Percentiles rank a stretch among this genome's conserved stretches.
phyloP scores from a whole-genome alignment of 2,329 filamentous ascomycete genomes.

The Talaromyces sp. region DNA sequence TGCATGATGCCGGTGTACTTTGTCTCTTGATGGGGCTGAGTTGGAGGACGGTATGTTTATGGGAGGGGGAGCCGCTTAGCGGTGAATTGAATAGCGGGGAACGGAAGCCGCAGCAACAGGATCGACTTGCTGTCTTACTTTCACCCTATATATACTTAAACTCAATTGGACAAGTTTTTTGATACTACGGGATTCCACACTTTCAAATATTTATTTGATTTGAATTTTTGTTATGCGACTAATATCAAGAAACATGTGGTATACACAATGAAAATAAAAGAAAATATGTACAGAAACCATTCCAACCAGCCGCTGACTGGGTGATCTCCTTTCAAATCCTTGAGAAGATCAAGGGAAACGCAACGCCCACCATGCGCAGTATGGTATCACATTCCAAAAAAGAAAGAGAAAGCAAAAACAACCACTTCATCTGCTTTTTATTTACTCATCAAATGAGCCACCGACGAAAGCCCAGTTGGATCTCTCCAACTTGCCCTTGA shows the following conservation, averaged over 20 bases:
- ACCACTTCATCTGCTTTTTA: constrained; percentile 1
- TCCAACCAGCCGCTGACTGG: constrained; percentile 9
- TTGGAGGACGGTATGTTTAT: constrained; percentile 22
- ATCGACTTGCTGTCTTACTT: background rate
- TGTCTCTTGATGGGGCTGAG: background rate
- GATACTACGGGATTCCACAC: too few species aligned
- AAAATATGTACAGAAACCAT: constrained; percentile 23
- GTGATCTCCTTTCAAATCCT: constrained; percentile 8
- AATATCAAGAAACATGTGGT: constrained; percentile 13
- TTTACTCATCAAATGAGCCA: constrained; percentile 67
- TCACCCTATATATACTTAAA: background rate
- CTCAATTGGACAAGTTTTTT: too few species aligned
- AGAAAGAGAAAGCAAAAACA: background rate
- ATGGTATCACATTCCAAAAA: constrained; percentile 29
- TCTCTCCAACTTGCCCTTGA: constrained; percentile 72
- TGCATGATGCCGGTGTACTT: constrained; percentile 42
- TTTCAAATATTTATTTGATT: background rate
- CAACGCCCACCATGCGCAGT: constrained; percentile 28
- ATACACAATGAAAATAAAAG: constrained; percentile 19
- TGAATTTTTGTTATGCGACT: background rate
- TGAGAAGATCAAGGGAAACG: constrained; percentile 15
- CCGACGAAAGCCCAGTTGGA: constrained; percentile 62
- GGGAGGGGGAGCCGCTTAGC: constrained; percentile 25
- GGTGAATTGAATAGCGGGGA: constrained; percentile 23
- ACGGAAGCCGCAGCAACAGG: background rate